phyloP scores from a whole-genome alignment of 352 stramenopile species.

The Phytophthora citricola region DNA sequence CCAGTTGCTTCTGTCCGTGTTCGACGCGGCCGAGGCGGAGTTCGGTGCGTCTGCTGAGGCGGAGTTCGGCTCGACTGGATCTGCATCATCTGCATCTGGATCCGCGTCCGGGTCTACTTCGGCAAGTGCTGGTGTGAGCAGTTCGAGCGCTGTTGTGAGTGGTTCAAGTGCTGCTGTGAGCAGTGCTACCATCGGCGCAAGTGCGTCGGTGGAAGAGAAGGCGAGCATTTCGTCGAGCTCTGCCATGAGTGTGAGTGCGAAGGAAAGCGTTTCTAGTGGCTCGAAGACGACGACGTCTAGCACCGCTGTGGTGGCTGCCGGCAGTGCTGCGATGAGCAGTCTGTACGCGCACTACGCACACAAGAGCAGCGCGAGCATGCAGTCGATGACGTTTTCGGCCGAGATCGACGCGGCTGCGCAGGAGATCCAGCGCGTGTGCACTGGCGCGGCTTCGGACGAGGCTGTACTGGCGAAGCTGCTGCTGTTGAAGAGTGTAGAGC shows the following conservation, averaged over 20 bases:
- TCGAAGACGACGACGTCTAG: constrained; percentile 5
- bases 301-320: constrained; percentile 3
- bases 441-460: constrained; percentile 19
- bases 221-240: constrained; percentile 10
- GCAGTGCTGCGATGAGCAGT: constrained; percentile 11
- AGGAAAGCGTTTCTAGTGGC: constrained; percentile 6
- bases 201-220: constrained; percentile 25
- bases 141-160: background rate
- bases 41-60: constrained; percentile 17
- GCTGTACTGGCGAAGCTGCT: constrained; percentile 23
- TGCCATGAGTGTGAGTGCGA: background rate
- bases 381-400: constrained; percentile 39
- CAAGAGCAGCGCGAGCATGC: constrained; percentile 18
- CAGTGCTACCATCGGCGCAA: constrained; percentile 6
- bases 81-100: constrained; percentile 4
- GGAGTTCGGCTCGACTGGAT: constrained; percentile 8
- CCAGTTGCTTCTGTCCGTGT: constrained; percentile 26
- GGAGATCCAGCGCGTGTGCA: constrained; percentile 48
- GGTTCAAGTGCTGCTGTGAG: constrained; percentile 1
- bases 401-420: constrained; percentile 51
- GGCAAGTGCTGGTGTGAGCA: background rate
- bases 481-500: constrained; percentile 21
- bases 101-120: constrained; percentile 3
- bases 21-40: constrained; percentile 31
- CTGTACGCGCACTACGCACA: constrained; percentile 2